Evolutionary conservation across 176 grass and related monocot species (phyloP).

Genomic region (Thinopyrum elongatum): DNA sequence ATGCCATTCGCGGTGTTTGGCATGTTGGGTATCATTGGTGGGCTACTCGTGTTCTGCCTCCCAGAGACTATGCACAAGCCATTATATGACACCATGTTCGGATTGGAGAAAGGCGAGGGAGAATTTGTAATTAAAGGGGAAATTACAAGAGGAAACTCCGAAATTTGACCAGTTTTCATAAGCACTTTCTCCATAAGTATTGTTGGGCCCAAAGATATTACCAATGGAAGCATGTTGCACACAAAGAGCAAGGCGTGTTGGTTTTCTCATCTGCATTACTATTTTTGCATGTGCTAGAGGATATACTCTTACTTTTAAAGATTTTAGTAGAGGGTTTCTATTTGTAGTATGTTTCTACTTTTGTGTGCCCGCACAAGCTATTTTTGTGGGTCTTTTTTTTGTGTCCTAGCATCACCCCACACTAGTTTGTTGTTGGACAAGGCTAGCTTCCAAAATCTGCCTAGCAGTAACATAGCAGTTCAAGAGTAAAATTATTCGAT

Average conservation of each 20-base stretch:
- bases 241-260: neutral
- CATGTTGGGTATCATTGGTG: slow-evolving; percentile 53
- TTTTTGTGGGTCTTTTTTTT: too few species aligned
- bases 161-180: neutral
- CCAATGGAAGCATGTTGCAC: neutral
- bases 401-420: too few species aligned
- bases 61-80: slow-evolving; percentile 88
- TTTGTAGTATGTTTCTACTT: too few species aligned
- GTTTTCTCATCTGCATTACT: neutral
- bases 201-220: neutral
- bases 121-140: slow-evolving; percentile 21
- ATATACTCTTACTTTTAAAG: too few species aligned
- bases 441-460: too few species aligned
- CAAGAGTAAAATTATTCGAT: too few species aligned
- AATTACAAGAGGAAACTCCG: neutral
- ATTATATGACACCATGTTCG: slow-evolving; percentile 79
- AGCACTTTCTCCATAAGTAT: neutral
- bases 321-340: too few species aligned
- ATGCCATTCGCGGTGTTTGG: slow-evolving; percentile 85
- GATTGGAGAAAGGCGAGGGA: slow-evolving; percentile 63
- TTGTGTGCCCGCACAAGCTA: too few species aligned
- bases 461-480: too few species aligned
- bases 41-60: slow-evolving; percentile 49
- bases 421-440: too few species aligned
- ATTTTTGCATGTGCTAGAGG: too few species aligned